phyloP scores from a whole-genome alignment of 306 rosid species.

The Betula pendula region DNA sequence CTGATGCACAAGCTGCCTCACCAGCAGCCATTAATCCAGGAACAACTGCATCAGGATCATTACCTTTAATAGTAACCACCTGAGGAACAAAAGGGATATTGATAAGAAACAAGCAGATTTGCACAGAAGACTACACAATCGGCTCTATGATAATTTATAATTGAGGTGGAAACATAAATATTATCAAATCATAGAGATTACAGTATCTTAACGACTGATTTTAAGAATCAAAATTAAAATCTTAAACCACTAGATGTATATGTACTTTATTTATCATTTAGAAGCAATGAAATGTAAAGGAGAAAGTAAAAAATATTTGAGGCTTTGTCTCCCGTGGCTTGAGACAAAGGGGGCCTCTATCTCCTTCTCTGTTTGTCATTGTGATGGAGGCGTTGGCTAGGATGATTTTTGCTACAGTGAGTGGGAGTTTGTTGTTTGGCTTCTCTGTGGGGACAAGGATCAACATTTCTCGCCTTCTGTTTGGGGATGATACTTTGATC shows the following conservation, averaged over 20 bases:
- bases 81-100: slow-evolving; percentile 29
- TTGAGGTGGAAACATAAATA: background rate
- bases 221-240: background rate
- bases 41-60: slow-evolving; percentile 64
- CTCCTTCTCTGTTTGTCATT: too few species aligned
- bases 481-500: too few species aligned
- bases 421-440: too few species aligned
- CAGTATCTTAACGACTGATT: background rate
- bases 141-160: background rate
- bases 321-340: too few species aligned
- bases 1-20: slow-evolving; percentile 93
- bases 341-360: too few species aligned
- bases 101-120: slow-evolving; percentile 22
- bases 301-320: too few species aligned
- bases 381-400: too few species aligned
- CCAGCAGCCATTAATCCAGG: slow-evolving; percentile 96
- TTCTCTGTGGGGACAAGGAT: too few species aligned
- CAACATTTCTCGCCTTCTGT: too few species aligned
- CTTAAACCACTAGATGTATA: background rate
- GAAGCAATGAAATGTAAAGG: background rate
- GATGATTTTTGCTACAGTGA: too few species aligned
- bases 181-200: background rate
- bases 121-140: background rate
- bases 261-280: background rate
- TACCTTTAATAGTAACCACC: slow-evolving; percentile 75